These are phyloP conservation scores for Calonectria pauciramosa DNA, from an alignment of 2,329 filamentous ascomycete species.

Conservation along the genomic window DNA sequence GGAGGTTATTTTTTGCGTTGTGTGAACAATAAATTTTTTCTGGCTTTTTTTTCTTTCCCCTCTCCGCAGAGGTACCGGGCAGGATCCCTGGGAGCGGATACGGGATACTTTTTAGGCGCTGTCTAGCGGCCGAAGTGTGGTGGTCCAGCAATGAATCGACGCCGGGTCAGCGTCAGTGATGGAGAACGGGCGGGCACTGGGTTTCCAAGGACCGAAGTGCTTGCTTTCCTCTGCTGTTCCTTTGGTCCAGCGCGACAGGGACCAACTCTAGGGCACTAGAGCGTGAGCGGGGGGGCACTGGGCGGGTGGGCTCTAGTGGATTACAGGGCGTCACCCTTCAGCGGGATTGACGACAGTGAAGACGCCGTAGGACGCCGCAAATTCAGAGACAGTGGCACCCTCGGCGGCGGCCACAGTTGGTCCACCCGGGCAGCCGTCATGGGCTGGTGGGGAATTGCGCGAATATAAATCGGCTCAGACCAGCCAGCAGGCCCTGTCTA, in stretches of 20 bases:
- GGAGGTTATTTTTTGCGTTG: conserved; percentile 55
- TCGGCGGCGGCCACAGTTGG: conserved; percentile 12
- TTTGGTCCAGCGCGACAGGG: conserved; percentile 11
- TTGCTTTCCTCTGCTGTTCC: not conserved
- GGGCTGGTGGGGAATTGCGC: conserved; percentile 50
- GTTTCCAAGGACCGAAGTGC: not conserved
- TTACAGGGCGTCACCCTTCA: conserved; percentile 1
- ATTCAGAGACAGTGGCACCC: conserved; percentile 14
- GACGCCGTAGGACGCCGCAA: not conserved
- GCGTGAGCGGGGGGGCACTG: conserved; percentile 2
- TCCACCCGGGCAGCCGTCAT: conserved; percentile 39
- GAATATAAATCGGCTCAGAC: conserved; percentile 52
- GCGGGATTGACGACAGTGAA: conserved; percentile 10
- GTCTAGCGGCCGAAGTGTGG: conserved; percentile 31
- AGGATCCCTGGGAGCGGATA: conserved; percentile 39
- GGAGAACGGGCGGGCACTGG: conserved; percentile 18
- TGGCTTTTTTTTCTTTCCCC: conserved; percentile 43
- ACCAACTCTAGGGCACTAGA: conserved; percentile 20
- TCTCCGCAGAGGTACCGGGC: conserved; percentile 35
- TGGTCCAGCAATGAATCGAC: conserved; percentile 29
- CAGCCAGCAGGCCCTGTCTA: conserved; percentile 27
- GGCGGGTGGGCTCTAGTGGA: conserved; percentile 8
- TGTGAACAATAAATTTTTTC: conserved; percentile 60
- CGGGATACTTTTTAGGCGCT: conserved; percentile 33
- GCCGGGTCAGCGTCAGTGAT: conserved; percentile 24